Percentiles rank a stretch among this genome's conserved stretches.
Evolutionary conservation across 1,284 basidiomycete species (phyloP).

Genomic region (Pseudomicrostroma phylloplanum): DNA sequence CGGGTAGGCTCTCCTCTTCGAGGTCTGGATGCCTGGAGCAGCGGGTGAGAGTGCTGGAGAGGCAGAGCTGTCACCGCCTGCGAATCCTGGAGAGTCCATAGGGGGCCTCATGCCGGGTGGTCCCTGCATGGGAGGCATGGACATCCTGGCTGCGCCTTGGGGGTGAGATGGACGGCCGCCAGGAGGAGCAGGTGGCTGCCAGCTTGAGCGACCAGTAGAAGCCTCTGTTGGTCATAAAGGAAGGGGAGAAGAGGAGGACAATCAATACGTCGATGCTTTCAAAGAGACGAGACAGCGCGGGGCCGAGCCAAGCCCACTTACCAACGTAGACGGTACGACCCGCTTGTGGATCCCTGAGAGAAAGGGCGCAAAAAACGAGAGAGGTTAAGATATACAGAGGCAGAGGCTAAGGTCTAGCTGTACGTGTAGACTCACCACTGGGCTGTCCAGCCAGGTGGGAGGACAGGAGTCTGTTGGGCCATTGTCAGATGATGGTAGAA

Average conservation of each 20-base stretch:
- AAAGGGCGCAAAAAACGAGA: constrained; percentile 19
- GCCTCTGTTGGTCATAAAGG: constrained; percentile 24
- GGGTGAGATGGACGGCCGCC: constrained; percentile 36
- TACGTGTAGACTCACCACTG: constrained; percentile 64
- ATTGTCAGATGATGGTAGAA: constrained; percentile 7
- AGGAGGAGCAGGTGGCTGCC: constrained; percentile 45
- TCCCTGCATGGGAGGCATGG: constrained; percentile 45
- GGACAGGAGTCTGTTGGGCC: constrained; percentile 35
- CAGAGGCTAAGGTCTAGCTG: background rate
- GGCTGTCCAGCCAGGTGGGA: constrained; percentile 81
- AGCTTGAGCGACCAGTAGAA: constrained; percentile 50
- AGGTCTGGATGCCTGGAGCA: constrained; percentile 52
- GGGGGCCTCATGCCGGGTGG: constrained; percentile 26
- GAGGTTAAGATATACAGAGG: background rate
- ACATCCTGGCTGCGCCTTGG: constrained; percentile 42
- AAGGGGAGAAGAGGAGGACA: constrained; percentile 6
- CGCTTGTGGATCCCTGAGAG: constrained; percentile 67
- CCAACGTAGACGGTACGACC: constrained; percentile 79
- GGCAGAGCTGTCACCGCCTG: constrained; percentile 26
- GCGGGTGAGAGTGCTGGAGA: constrained; percentile 21
- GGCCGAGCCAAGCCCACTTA: constrained; percentile 48
- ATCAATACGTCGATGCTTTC: no score
- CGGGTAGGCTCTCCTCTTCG: constrained; percentile 52
- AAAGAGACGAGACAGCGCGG: background rate
- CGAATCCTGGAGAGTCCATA: constrained; percentile 22